These are phyloP conservation scores for Chernovozyma aurita DNA, from an alignment of 1,139 yeast species.

Conservation along the genomic window DNA sequence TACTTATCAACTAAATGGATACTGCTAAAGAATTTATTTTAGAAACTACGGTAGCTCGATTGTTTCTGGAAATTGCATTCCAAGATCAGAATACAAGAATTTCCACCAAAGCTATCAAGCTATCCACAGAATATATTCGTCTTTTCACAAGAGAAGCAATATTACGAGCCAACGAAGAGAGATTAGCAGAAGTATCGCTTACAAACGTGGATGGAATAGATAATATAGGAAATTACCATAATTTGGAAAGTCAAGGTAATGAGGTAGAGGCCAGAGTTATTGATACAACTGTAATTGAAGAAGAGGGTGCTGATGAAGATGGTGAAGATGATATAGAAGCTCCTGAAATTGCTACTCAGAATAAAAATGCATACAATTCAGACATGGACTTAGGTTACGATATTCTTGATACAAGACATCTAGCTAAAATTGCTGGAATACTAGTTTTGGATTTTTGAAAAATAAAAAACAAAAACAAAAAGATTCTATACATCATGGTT, in stretches of 20 bases:
- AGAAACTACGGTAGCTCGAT: slow-evolving; percentile 47
- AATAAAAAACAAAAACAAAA: too few relatives aligned
- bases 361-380: slow-evolving; percentile 14
- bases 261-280: slow-evolving; percentile 15
- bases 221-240: slow-evolving; percentile 13
- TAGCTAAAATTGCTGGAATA: slow-evolving; percentile 51
- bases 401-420: slow-evolving; percentile 47
- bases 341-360: slow-evolving; percentile 17
- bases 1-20: too few relatives aligned
- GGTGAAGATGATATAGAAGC: slow-evolving; percentile 8
- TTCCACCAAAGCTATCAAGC: slow-evolving; percentile 43
- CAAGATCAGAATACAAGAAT: slow-evolving; percentile 44
- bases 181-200: slow-evolving; percentile 27
- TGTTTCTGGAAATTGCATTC: slow-evolving; percentile 52
- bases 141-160: slow-evolving; percentile 64
- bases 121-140: slow-evolving; percentile 53
- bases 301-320: not conserved
- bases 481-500: too few relatives aligned
- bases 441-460: slow-evolving; percentile 50
- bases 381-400: slow-evolving; percentile 20
- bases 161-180: slow-evolving; percentile 53
- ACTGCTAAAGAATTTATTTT: slow-evolving; percentile 17
- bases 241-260: slow-evolving; percentile 12
- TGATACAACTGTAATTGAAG: slow-evolving; percentile 14
- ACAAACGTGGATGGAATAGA: slow-evolving; percentile 31